Evolutionary conservation across 1,284 basidiomycete species (phyloP).

Genomic region (Chalciporus piperatoides): DNA sequence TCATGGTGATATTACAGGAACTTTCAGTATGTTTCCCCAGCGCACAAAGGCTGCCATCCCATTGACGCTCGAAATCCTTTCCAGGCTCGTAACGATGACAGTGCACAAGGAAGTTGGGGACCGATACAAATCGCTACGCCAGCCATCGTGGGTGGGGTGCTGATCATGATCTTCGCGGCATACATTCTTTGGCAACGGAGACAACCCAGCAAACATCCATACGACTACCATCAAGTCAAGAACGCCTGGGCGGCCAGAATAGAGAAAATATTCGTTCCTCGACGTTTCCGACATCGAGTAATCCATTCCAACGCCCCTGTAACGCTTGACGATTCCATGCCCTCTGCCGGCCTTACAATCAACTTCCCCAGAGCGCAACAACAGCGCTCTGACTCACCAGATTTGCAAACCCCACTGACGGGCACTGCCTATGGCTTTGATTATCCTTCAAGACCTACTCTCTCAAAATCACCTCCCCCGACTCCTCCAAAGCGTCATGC

Average conservation of each 20-base stretch:
- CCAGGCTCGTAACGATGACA: constrained; percentile 15
- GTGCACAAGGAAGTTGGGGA: constrained; percentile 23
- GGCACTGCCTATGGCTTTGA: background rate
- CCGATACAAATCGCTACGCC: constrained; percentile 35
- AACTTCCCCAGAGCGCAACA: constrained; percentile 10
- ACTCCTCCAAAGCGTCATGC: background rate
- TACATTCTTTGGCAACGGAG: constrained; percentile 24
- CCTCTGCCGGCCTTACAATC: background rate
- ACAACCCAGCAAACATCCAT: background rate
- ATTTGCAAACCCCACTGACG: constrained; percentile 30
- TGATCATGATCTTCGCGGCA: constrained; percentile 24
- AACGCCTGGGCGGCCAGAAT: constrained; percentile 17
- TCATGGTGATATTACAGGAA: constrained; percentile 11
- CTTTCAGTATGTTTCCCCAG: constrained; percentile 20
- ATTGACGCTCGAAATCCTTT: background rate
- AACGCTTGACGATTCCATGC: constrained; percentile 27
- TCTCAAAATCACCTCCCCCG: constrained; percentile 7
- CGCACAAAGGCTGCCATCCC: background rate
- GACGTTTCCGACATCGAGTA: constrained; percentile 18
- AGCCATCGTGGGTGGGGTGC: constrained; percentile 26
- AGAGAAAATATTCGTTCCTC: constrained; percentile 15
- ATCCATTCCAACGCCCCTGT: constrained; percentile 12
- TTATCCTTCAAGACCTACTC: constrained; percentile 4
- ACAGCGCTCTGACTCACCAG: constrained; percentile 24
- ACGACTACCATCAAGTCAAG: constrained; percentile 14